These are phyloP conservation scores for Phialophora macrospora DNA, from an alignment of 2,329 filamentous ascomycete species.

Conservation along the genomic window DNA sequence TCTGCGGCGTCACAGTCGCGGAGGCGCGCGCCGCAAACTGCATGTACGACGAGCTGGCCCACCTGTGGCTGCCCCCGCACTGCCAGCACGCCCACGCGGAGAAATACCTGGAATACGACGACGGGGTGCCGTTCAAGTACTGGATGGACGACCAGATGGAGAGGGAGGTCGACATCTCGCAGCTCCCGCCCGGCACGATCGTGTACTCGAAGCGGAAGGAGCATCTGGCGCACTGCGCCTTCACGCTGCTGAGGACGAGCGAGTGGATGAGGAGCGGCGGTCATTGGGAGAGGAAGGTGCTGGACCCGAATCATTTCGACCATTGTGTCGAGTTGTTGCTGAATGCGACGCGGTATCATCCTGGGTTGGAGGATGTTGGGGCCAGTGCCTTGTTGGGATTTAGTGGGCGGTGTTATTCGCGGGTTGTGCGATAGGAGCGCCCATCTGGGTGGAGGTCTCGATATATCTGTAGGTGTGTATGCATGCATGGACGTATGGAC, in stretches of 20 bases:
- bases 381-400: background rate
- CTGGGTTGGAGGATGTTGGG: background rate
- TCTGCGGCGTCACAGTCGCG: background rate
- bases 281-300: background rate
- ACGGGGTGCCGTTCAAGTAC: background rate
- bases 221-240: background rate
- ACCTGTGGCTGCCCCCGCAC: background rate
- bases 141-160: background rate
- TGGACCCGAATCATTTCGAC: background rate
- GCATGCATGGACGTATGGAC: background rate
- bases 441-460: no score
- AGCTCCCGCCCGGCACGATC: background rate
- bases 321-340: slow-evolving; percentile 1
- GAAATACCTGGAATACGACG: background rate
- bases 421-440: background rate
- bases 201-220: slow-evolving; percentile 1
- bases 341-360: slow-evolving; percentile 5
- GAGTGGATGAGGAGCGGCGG: slow-evolving; percentile 1
- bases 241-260: slow-evolving; percentile 2
- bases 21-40: background rate
- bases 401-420: background rate
- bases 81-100: background rate
- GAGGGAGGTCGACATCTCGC: background rate
- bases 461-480: background rate
- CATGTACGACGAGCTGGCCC: background rate